Evolutionary conservation across 192 early-diverging fungal species (phyloP).

Genomic region (Coemansia sp.): DNA sequence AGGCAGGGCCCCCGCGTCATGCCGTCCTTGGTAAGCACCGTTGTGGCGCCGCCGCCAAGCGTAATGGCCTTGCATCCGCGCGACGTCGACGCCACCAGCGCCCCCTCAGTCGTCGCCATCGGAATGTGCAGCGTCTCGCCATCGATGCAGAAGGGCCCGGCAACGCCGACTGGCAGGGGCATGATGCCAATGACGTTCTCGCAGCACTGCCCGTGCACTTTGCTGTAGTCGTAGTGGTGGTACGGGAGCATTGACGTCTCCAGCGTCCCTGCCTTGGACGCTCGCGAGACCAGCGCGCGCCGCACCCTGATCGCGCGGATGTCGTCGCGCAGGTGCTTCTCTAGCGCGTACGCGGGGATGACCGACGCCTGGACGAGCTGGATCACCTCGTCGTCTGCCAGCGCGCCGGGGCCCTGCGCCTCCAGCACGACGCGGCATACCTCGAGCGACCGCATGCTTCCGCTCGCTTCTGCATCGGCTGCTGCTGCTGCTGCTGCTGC

Average conservation of each 20-base stretch:
- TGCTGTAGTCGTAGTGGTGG: constrained; percentile 85
- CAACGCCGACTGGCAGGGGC: constrained; percentile 91
- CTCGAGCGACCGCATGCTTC: constrained; percentile 35
- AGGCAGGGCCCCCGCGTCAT: constrained; percentile 95
- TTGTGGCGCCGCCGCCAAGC: constrained; percentile 80
- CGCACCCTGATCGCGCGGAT: constrained; percentile 85
- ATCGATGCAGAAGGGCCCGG: constrained; percentile 85
- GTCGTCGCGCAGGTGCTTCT: constrained; percentile 77
- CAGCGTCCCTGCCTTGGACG: constrained; percentile 64
- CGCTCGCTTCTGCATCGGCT: neutral
- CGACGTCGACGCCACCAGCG: constrained; percentile 85
- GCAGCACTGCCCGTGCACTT: constrained; percentile 90
- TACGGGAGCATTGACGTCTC: constrained; percentile 73
- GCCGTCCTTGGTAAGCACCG: constrained; percentile 76
- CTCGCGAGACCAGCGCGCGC: constrained; percentile 74
- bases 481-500: no score
- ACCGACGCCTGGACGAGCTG: constrained; percentile 70
- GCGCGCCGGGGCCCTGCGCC: constrained; percentile 35
- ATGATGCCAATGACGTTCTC: constrained; percentile 95
- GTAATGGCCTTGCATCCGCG: constrained; percentile 95
- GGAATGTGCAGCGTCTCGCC: constrained; percentile 82
- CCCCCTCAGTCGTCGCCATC: constrained; percentile 96
- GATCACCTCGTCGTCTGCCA: constrained; percentile 80
- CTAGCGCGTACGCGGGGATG: constrained; percentile 85
- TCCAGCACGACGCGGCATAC: constrained; percentile 44